These are phyloP conservation scores for Podila epicladia DNA, from an alignment of 192 early-diverging fungal species.

Conservation along the genomic window DNA sequence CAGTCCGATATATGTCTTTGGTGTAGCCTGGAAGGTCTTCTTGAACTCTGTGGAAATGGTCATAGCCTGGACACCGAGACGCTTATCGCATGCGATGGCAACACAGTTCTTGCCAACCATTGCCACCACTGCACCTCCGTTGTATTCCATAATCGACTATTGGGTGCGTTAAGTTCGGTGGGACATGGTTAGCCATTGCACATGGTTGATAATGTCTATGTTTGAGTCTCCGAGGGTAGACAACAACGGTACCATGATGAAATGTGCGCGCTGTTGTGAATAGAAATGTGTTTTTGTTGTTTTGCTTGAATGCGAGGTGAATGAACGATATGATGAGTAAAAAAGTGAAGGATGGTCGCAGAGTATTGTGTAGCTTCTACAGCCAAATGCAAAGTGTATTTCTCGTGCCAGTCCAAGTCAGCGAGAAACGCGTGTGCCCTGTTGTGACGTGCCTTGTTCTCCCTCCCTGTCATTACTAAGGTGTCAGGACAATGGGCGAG, in stretches of 20 bases:
- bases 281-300: background rate
- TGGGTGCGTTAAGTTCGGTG: background rate
- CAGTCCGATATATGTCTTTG: conserved; percentile 89
- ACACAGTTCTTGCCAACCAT: conserved; percentile 99
- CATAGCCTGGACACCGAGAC: conserved; percentile 92
- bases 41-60: conserved; percentile 95
- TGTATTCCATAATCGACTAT: conserved; percentile 91
- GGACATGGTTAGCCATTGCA: too few relatives aligned
- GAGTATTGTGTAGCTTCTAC: too few relatives aligned
- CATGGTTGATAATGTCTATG: too few relatives aligned
- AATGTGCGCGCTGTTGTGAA: background rate
- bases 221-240: too few relatives aligned
- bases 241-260: conserved; percentile 5
- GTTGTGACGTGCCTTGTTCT: too few relatives aligned
- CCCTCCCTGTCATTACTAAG: too few relatives aligned
- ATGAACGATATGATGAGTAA: background rate
- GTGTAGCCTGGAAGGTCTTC: conserved; percentile 91
- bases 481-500: too few relatives aligned
- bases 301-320: background rate
- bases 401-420: too few relatives aligned
- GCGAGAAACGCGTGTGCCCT: too few relatives aligned
- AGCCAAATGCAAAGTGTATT: too few relatives aligned
- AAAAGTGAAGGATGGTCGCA: background rate
- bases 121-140: conserved; percentile 93
- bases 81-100: conserved; percentile 95